These are phyloP conservation scores for Anthoceros angustus DNA, from an alignment of 225 moss, liverwort and hornwort genomes.

Conservation along the genomic window DNA sequence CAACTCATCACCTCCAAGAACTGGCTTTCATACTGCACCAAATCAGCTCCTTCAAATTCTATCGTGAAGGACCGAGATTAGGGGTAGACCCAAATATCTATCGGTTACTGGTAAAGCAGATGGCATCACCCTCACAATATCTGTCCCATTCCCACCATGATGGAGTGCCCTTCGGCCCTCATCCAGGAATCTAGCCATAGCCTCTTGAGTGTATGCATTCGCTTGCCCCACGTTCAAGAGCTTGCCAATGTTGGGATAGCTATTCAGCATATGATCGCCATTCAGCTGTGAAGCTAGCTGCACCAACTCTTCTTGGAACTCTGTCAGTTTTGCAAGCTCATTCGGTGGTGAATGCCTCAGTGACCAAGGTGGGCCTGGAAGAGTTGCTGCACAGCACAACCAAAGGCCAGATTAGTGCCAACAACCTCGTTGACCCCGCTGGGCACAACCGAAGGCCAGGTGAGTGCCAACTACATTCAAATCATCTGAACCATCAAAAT, in stretches of 20 bases:
- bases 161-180: conserved; percentile 45
- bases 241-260: conserved; percentile 69
- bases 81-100: neutral
- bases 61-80: neutral
- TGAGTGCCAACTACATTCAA: neutral
- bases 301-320: conserved; percentile 87
- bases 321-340: conserved; percentile 59
- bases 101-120: conserved; percentile 1
- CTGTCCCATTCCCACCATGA: conserved; percentile 58
- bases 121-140: conserved; percentile 37
- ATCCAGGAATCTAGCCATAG: conserved; percentile 51
- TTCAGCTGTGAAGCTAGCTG: conserved; percentile 91
- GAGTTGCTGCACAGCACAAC: conserved; percentile 39
- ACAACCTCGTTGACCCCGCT: neutral
- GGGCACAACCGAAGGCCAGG: neutral
- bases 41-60: neutral
- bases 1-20: neutral
- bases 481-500: neutral
- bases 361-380: conserved; percentile 90
- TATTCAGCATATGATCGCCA: conserved; percentile 49
- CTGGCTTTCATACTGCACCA: neutral
- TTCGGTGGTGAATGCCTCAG: conserved; percentile 68
- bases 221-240: conserved; percentile 70
- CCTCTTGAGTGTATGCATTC: conserved; percentile 44
- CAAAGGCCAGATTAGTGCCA: neutral